Conservation (phyloP, 2,329 filamentous ascomycete genomes). For the Pyrenophora tritici-repentis region DNA sequence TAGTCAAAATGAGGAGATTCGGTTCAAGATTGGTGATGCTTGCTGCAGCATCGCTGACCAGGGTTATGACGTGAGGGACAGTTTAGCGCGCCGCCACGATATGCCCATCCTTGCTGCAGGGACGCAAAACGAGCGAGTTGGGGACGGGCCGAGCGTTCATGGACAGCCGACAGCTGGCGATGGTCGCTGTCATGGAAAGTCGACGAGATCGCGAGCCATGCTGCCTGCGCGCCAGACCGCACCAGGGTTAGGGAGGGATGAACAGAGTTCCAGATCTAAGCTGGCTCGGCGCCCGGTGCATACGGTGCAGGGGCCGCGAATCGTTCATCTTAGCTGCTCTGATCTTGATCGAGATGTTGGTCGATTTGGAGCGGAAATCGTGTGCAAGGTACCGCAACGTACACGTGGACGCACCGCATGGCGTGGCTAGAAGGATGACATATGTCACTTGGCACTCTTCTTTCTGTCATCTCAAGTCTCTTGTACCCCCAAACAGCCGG, state of each 20-base stretch:
- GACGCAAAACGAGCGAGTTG: constrained; percentile 27
- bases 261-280: constrained; percentile 16
- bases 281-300: constrained; percentile 14
- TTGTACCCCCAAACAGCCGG: background rate
- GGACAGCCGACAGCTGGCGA: constrained; percentile 20
- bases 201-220: constrained; percentile 34
- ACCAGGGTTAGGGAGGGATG: constrained; percentile 10
- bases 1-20: constrained; percentile 35
- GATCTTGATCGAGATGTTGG: constrained; percentile 18
- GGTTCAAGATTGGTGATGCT: constrained; percentile 29
- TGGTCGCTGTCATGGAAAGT: constrained; percentile 34
- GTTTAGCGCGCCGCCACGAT: constrained; percentile 18
- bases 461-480: background rate
- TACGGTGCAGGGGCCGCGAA: constrained; percentile 16
- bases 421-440: constrained; percentile 4
- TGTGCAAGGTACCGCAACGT: constrained; percentile 9
- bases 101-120: constrained; percentile 24
- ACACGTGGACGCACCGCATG: constrained; percentile 10
- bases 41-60: constrained; percentile 25
- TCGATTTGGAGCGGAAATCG: constrained; percentile 27
- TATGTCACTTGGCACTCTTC: constrained; percentile 4
- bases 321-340: constrained; percentile 10
- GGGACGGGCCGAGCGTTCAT: constrained; percentile 28
- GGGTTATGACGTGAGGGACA: constrained; percentile 28
- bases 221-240: constrained; percentile 21